Percentiles rank a stretch among this genome's conserved stretches.
Evolutionary conservation across 2,329 filamentous ascomycete genomes (phyloP).

Genomic region (Byssochlamys sp.): DNA sequence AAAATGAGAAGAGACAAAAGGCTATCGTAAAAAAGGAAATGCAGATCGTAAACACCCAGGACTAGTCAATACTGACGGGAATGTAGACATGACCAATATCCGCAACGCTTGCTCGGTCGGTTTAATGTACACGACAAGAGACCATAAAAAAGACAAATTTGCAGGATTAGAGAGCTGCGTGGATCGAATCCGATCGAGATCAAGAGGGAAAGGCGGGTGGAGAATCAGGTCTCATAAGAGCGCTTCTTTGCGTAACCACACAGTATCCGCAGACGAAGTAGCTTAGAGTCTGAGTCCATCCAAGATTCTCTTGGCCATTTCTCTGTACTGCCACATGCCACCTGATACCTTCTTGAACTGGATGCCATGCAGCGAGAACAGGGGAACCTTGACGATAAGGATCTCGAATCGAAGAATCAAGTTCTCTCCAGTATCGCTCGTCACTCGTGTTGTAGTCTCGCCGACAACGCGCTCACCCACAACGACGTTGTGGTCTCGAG

Average conservation of each 20-base stretch:
- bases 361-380: constrained; percentile 85
- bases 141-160: constrained; percentile 3
- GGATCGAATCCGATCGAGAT: neutral
- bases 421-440: constrained; percentile 75
- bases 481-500: constrained; percentile 35
- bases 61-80: neutral
- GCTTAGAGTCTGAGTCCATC: constrained; percentile 67
- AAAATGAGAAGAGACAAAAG: neutral
- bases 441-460: constrained; percentile 84
- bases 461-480: constrained; percentile 57
- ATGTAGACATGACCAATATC: neutral
- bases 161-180: neutral
- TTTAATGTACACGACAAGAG: constrained; percentile 9
- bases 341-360: constrained; percentile 96
- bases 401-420: constrained; percentile 88
- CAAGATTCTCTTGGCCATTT: constrained; percentile 92
- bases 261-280: neutral
- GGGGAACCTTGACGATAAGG: constrained; percentile 90
- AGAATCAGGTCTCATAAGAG: constrained; percentile 6
- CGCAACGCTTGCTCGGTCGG: neutral
- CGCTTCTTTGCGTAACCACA: constrained; percentile 3
- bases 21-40: neutral
- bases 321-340: constrained; percentile 97
- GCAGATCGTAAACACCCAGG: neutral
- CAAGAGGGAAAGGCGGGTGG: neutral